Percentiles rank a stretch among this genome's conserved stretches.
Conservation (phyloP, 2,329 filamentous ascomycete species). For the Tympanopsis confertula region DNA sequence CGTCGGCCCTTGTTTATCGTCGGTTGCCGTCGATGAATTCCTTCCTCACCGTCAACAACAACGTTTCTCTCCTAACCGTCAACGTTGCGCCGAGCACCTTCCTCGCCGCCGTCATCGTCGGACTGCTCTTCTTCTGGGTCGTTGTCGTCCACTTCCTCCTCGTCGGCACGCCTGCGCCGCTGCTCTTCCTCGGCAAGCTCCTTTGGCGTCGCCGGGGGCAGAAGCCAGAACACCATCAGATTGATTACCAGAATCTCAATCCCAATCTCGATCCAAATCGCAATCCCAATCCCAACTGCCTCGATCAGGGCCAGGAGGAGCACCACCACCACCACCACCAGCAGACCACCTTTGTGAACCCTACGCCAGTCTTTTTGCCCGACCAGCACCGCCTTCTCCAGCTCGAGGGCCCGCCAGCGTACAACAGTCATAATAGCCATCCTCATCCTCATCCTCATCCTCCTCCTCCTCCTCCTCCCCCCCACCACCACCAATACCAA, state of each 20-base stretch:
- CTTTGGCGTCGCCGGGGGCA: background rate
- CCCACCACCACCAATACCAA: too few relatives aligned
- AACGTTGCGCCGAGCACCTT: conserved; percentile 46
- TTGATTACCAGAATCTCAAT: background rate
- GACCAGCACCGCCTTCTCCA: background rate
- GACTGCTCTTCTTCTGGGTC: conserved; percentile 38
- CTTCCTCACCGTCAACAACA: conserved; percentile 47
- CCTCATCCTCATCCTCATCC: background rate
- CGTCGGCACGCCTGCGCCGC: conserved; percentile 19
- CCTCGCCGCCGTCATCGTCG: conserved; percentile 36
- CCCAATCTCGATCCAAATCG: background rate
- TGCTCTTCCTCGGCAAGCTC: conserved; percentile 5
- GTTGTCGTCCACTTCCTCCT: conserved; percentile 22
- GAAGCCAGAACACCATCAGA: background rate
- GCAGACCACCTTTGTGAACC: background rate
- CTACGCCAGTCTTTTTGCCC: background rate
- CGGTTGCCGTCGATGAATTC: conserved; percentile 36
- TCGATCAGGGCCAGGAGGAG: background rate
- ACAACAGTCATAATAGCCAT: background rate
- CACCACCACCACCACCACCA: background rate
- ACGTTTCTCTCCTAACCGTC: conserved; percentile 47
- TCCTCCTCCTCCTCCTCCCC: background rate
- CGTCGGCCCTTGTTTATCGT: background rate
- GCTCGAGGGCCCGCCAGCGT: background rate
- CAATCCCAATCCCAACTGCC: background rate